phyloP scores from a whole-genome alignment of 2,329 filamentous ascomycete species.

The Aspergillus clavatus region DNA sequence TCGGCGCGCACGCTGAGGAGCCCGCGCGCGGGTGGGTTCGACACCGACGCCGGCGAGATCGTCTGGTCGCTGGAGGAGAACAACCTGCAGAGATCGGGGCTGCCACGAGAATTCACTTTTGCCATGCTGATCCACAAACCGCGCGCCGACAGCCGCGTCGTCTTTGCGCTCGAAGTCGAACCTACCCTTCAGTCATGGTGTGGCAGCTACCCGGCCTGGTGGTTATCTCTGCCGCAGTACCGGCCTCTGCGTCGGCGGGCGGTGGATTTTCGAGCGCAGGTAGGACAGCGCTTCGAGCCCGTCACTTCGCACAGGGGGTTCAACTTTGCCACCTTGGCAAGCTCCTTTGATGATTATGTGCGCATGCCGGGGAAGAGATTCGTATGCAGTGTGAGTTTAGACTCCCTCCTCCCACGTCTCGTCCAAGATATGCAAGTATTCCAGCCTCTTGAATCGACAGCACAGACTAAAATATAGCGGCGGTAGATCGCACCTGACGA shows the following conservation, averaged over 20 bases:
- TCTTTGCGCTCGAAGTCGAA: constrained; percentile 41
- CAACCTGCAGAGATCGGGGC: constrained; percentile 43
- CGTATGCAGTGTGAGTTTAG: constrained; percentile 22
- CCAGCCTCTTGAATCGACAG: too few relatives aligned
- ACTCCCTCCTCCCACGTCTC: constrained; percentile 10
- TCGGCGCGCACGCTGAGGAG: constrained; percentile 41
- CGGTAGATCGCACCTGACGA: too few relatives aligned
- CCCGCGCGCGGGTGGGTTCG: constrained; percentile 31
- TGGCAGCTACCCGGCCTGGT: constrained; percentile 40
- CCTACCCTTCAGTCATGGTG: constrained; percentile 40
- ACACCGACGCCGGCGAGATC: constrained; percentile 43
- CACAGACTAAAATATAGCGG: too few relatives aligned
- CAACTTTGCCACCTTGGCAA: constrained; percentile 43
- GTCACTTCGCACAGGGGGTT: constrained; percentile 34
- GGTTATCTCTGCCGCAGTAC: constrained; percentile 36
- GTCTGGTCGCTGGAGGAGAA: constrained; percentile 51
- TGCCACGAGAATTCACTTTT: constrained; percentile 50
- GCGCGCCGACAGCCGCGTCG: constrained; percentile 34
- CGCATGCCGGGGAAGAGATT: constrained; percentile 43
- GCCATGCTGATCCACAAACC: constrained; percentile 47
- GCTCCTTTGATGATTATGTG: constrained; percentile 43
- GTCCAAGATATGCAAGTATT: too few relatives aligned
- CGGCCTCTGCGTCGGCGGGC: constrained; percentile 33
- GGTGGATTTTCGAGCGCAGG: constrained; percentile 39
- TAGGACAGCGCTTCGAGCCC: constrained; percentile 44